These are phyloP conservation scores for Lactifluus volemus DNA, from an alignment of 768 basidiomycete species.

Conservation along the genomic window DNA sequence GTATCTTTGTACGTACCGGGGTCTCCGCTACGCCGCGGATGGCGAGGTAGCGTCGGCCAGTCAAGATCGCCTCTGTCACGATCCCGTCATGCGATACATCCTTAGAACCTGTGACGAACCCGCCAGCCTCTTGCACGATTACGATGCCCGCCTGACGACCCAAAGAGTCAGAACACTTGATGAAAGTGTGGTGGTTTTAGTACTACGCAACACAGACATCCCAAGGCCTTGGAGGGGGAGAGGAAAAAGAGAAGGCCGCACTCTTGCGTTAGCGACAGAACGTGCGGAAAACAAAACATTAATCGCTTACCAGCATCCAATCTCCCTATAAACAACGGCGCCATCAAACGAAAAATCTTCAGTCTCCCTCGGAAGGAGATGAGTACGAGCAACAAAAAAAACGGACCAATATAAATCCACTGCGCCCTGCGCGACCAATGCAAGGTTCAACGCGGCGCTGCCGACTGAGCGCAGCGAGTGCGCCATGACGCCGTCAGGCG, in stretches of 20 bases:
- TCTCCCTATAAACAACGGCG: too few relatives aligned
- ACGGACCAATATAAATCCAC: conserved; percentile 81
- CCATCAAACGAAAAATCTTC: too few relatives aligned
- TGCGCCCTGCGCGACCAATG: conserved; percentile 81
- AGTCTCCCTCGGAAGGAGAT: too few relatives aligned
- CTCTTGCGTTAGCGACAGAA: too few relatives aligned
- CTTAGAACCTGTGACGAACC: conserved; percentile 66
- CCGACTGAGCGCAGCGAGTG: conserved; percentile 80
- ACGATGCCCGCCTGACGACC: conserved; percentile 64
- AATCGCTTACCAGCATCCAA: too few relatives aligned
- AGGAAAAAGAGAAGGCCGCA: too few relatives aligned
- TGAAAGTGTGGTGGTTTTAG: too few relatives aligned
- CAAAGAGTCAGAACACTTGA: too few relatives aligned
- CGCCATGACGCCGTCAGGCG: conserved; percentile 61
- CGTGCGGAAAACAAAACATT: too few relatives aligned
- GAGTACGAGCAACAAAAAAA: neutral
- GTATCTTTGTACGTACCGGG: conserved; percentile 29
- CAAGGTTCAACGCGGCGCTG: conserved; percentile 76
- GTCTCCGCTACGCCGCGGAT: conserved; percentile 61
- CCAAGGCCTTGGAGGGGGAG: conserved; percentile 48
- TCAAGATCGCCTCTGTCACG: conserved; percentile 60
- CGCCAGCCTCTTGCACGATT: conserved; percentile 86
- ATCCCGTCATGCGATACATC: conserved; percentile 33
- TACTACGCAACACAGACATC: conserved; percentile 59
- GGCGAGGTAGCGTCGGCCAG: conserved; percentile 74